A percentile compares a stretch with the other conserved stretches of the same genome.
Conservation (phyloP, 2,329 filamentous ascomycete species). For the Nannizziopsis arthrosporioides region DNA sequence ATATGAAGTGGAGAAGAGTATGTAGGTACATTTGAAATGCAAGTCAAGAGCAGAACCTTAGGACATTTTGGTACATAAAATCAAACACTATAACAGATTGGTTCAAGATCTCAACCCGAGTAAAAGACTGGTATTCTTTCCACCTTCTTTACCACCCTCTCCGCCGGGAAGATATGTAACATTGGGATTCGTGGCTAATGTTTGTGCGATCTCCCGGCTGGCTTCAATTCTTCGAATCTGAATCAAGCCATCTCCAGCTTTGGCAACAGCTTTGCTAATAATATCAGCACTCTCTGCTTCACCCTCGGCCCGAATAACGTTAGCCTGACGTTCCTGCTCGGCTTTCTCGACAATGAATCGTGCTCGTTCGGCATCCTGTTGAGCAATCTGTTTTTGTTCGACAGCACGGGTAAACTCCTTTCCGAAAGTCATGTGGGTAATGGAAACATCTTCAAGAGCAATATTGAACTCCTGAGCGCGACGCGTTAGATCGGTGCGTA, state of each 20-base stretch:
- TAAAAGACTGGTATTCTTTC: constrained; percentile 54
- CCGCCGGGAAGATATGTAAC: constrained; percentile 86
- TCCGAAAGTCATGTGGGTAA: constrained; percentile 99
- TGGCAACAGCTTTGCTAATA: constrained; percentile 85
- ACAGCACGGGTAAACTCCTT: constrained; percentile 98
- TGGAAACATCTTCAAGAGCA: constrained; percentile 93
- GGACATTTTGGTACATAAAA: constrained; percentile 6
- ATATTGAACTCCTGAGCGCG: constrained; percentile 98
- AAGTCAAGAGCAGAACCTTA: background rate
- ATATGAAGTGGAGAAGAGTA: constrained; percentile 10
- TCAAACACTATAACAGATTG: background rate
- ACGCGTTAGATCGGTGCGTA: constrained; percentile 81
- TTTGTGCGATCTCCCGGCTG: constrained; percentile 86
- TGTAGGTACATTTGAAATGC: constrained; percentile 7
- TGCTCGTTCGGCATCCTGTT: constrained; percentile 95
- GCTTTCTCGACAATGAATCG: constrained; percentile 97
- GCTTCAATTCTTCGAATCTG: constrained; percentile 97
- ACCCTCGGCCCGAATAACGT: constrained; percentile 94
- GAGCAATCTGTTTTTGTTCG: constrained; percentile 99
- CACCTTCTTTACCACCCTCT: constrained; percentile 42
- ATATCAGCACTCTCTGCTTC: constrained; percentile 95
- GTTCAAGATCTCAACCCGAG: constrained; percentile 50
- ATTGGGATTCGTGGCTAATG: constrained; percentile 80
- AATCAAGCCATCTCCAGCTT: constrained; percentile 84
- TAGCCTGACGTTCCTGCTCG: constrained; percentile 96